Base-by-base conservation (phyloP, 352 stramenopile species). In the Phytophthora fragariae region DNA sequence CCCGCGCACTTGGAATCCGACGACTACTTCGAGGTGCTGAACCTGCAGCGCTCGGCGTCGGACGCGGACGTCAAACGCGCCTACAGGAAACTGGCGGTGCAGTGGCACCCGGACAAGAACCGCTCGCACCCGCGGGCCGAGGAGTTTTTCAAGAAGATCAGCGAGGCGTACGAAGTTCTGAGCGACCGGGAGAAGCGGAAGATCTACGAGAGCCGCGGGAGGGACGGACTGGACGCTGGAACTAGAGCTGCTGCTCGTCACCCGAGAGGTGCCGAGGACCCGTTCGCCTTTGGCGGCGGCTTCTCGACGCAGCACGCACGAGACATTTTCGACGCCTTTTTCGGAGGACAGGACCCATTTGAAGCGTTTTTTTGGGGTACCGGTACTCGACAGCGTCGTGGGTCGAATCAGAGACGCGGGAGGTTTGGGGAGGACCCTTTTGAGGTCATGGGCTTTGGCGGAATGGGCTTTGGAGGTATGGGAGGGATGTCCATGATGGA, bases 91-190 rank as follows among this genome's bases (percentile, higher is more conserved):
- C 67, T 93, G 62, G 85, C 85, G 31, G 77, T 98, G 41, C 95
- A 96, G 67, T 98, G 93, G 80, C 96, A 99, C 72, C 96, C 96
- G 1, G 96, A 99, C 73, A 98, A 98, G 76, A 98, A 98, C 73
- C 85, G 89, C 44, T 81, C 85, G 24, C 73, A 92, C 68, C 79
- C 92, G 27, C 74, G 76, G 19, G 94, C 94, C 11, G 86, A 94
- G 31, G 93, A 98, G 62, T 88, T 90, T 57, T 98, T 98, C 75
- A 96, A 97, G 75, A 86, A 88, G 60, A 85, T 98, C 24, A 90
- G 88, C 31, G 77, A 97, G 62, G 95, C 96, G 12, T 98, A 98
- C 68, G 92, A 96, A 54, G 82, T 96, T 29, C 73, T 98, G 61
- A 88, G 83, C 44, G 90, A 98, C 62, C 63, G 64, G 8, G 81